Conservation (phyloP, 495 filamentous ascomycete species). For the Pseudoneurospora amorphoporcata region DNA sequence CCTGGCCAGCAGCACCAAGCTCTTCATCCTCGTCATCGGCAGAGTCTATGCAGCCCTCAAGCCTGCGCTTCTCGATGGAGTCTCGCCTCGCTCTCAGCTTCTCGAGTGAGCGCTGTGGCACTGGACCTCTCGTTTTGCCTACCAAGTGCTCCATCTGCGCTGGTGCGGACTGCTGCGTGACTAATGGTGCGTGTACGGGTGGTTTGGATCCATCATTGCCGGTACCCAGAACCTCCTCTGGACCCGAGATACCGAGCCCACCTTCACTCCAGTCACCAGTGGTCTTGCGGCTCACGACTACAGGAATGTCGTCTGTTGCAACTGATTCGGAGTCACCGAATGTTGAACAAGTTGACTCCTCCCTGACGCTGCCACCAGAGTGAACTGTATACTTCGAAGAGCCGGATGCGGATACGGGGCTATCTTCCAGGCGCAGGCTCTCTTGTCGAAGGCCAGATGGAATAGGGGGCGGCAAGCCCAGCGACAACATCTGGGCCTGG, state of each 20-base stretch:
- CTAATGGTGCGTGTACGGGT: slow-evolving; percentile 36
- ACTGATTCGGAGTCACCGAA: slow-evolving; percentile 77
- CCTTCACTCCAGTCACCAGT: slow-evolving; percentile 63
- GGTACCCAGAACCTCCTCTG: slow-evolving; percentile 29
- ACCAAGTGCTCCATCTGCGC: slow-evolving; percentile 45
- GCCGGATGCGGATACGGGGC: slow-evolving; percentile 73
- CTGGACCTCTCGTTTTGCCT: slow-evolving; percentile 27
- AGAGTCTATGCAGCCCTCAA: slow-evolving; percentile 67
- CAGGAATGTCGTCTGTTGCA: slow-evolving; percentile 66
- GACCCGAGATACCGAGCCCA: slow-evolving; percentile 59
- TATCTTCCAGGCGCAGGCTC: slow-evolving; percentile 56
- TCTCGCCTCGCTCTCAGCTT: slow-evolving; percentile 67
- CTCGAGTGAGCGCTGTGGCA: slow-evolving; percentile 62
- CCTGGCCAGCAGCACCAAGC: slow-evolving; percentile 48
- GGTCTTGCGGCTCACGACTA: slow-evolving; percentile 58
- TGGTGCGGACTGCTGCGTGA: slow-evolving; percentile 60
- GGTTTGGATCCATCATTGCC: slow-evolving; percentile 23
- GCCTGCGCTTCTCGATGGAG: slow-evolving; percentile 61
- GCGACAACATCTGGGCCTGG: slow-evolving; percentile 29
- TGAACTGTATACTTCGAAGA: slow-evolving; percentile 63
- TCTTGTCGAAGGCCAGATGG: slow-evolving; percentile 55
- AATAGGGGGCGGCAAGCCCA: slow-evolving; percentile 41
- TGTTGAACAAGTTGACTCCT: slow-evolving; percentile 79
- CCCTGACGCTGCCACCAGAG: slow-evolving; percentile 64
- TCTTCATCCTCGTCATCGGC: slow-evolving; percentile 93